Conservation (phyloP, 1,139 yeast genomes). For the Sugiyamaella xylanicola region DNA sequence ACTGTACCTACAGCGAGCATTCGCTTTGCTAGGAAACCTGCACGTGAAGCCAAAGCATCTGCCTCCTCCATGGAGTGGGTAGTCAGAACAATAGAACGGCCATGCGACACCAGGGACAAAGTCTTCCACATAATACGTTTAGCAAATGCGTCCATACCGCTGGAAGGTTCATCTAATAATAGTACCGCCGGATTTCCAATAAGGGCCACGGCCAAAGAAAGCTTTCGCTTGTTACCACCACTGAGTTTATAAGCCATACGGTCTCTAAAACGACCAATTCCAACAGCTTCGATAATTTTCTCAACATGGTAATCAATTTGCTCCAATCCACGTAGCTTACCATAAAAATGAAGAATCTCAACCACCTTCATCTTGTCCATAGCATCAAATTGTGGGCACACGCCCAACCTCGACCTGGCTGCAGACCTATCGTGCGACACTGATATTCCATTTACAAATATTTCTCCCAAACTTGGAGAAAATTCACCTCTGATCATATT, state of each 20-base stretch:
- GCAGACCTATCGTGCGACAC: slow-evolving; percentile 36
- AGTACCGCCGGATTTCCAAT: slow-evolving; percentile 89
- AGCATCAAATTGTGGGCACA: slow-evolving; percentile 47
- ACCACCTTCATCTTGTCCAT: slow-evolving; percentile 44
- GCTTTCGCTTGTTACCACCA: slow-evolving; percentile 98
- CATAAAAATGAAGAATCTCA: slow-evolving; percentile 41
- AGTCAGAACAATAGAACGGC: slow-evolving; percentile 42
- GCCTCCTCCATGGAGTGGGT: slow-evolving; percentile 48
- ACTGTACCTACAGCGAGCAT: slow-evolving; percentile 43
- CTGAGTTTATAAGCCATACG: slow-evolving; percentile 55
- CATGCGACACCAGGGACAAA: slow-evolving; percentile 38
- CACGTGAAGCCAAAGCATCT: slow-evolving; percentile 44
- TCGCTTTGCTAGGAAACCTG: slow-evolving; percentile 41
- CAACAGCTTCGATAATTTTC: slow-evolving; percentile 48
- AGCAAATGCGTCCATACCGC: slow-evolving; percentile 79
- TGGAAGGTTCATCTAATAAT: slow-evolving; percentile 93
- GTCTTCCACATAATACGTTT: slow-evolving; percentile 46
- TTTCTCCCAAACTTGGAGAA: slow-evolving; percentile 37
- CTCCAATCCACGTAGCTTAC: slow-evolving; percentile 48
- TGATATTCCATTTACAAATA: slow-evolving; percentile 39
- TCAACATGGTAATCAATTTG: slow-evolving; percentile 92
- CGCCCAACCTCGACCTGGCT: slow-evolving; percentile 43
- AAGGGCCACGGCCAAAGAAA: slow-evolving; percentile 95
- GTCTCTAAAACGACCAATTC: slow-evolving; percentile 38
- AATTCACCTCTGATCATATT: slow-evolving; percentile 64